Evolutionary conservation across 371 early-diverging fungal species (phyloP), one percentile per base, ranked within the genome.

Genomic region (Mucor indicus): DNA sequence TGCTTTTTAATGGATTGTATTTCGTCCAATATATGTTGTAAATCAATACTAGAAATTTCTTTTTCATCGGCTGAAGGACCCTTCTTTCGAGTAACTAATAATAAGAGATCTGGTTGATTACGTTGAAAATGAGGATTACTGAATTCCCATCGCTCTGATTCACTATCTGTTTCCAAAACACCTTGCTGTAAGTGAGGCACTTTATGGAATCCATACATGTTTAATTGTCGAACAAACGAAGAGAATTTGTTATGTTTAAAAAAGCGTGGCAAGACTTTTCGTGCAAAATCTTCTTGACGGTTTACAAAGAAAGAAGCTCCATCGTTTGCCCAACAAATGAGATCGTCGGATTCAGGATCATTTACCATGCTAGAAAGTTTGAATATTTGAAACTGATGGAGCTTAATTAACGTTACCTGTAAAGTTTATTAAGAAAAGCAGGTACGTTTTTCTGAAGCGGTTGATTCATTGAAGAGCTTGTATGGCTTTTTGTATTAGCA

Each of bases 221-320:
- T 97, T 15, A 97, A 77, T 64, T 96, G 97, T 13, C 97, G 79
- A 12, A 96, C 95, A 84, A 96, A 97, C 4, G 89, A 89, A 21
- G 90, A 85, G 50, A 93, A 90, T 55, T 96, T 95, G 67, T 81
- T 85, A 75, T 96, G 96, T 65, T 96, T 96, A 66, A 95, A 97
- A 48, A 83, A 87, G 11, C 81, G 82, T 25, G 93, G 91, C 41
- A 96, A 70, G 2, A 96, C 87, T 41, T 79, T 78, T 29, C 86
- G 85, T 7, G 93, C 85, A 74, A 96, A 92, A 9, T 90, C 91
- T 49, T 85, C 86, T 44, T 80, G 86, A 10, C 73, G 64, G 22
- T 65, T 49, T 1, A 91, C 79, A 23, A 90, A 55, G 49, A 91
- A 91, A 4, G 90, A 86, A n/a, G 66, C 70, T 37, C 91, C 91